Base-by-base conservation (phyloP, 2,329 filamentous ascomycete genomes). In the Penicillium brevicompactum region DNA sequence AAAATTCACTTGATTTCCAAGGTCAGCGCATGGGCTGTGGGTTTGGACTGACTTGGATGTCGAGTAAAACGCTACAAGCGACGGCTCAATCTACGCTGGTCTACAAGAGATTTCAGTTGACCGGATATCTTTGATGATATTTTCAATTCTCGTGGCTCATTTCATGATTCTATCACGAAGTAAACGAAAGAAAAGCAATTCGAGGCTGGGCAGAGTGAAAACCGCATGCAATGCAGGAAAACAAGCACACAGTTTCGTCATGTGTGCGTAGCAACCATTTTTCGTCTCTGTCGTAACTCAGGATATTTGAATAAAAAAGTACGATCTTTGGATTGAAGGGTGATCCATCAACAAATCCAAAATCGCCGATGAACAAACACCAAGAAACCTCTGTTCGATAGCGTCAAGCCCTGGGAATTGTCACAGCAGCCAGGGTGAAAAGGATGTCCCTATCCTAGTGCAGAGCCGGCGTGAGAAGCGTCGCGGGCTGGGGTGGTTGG, bases 101-200 rank as follows among this genome's bases (percentile, higher is more conserved):
- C 47, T 51, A 50, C 47, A n/a, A 7, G 21, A n/a, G 7, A 43
- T 22, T 11, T 38, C 41, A 13, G 21, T 4, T 31, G 11, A 6
- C 3, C 10, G 30, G 10, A 38, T 10, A 3, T 42, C 30, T 43
- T 21, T 51, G 40, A 41, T 22, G 31, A 53, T 52, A 60, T 65
- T 67, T 70, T 67, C 54, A 62, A 67, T 70, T 71, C 51, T 68
- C 66, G 60, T 71, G 63, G 67, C 65, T 63, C 60, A 65, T 57
- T 62, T 67, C 67, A 66, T 70, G 57, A 66, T 51, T 72, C 62
- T 70, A 71, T 71, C 64, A 70, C 67, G 58, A 64, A 65, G 61
- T 57, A 65, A 27, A 64, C 59, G 57, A 61, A 65, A 61, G 54
- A 55, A 66, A 64, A 64, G 58, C 58, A 64, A 62, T 51, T 58